Percentiles rank a stretch among this genome's conserved stretches.
Evolutionary conservation across 164 flowering plant genomes (phyloP).

Genomic region (Dillenia suffruticosa): DNA sequence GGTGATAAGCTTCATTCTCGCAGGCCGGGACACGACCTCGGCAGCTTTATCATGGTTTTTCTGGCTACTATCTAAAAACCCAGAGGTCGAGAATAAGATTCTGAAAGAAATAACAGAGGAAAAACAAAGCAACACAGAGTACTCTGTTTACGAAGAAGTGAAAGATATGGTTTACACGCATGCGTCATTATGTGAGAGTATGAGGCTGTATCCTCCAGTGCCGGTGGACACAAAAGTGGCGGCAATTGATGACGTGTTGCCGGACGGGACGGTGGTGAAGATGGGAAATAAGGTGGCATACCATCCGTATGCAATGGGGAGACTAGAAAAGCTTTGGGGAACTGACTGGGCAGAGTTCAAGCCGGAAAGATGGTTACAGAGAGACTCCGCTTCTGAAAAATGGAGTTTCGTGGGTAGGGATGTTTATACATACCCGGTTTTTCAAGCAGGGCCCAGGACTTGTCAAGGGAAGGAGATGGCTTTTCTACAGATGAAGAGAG

Average conservation of each 20-base stretch:
- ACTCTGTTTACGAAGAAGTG: conserved; percentile 18
- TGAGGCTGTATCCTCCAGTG: conserved; percentile 56
- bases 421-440: conserved; percentile 30
- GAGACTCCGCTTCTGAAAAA: conserved; percentile 10
- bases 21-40: conserved; percentile 36
- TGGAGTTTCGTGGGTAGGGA: conserved; percentile 32
- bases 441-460: conserved; percentile 34
- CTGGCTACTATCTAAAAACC: conserved; percentile 19
- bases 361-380: conserved; percentile 54
- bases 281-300: conserved; percentile 47
- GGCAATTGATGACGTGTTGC: conserved; percentile 37
- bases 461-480: conserved; percentile 44
- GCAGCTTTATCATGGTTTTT: conserved; percentile 39
- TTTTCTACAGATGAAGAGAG: conserved; percentile 20
- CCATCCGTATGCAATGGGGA: conserved; percentile 59
- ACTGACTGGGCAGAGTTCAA: conserved; percentile 33
- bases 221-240: conserved; percentile 38
- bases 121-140: background rate
- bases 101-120: conserved; percentile 17
- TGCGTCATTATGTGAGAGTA: conserved; percentile 47
- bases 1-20: conserved; percentile 31
- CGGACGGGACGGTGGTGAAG: conserved; percentile 51
- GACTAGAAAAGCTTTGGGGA: conserved; percentile 48
- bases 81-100: conserved; percentile 18
- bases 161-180: conserved; percentile 49